A percentile compares a stretch with the other conserved stretches of the same genome.
Conservation (phyloP, 768 basidiomycete species). For the Suillus americanus region DNA sequence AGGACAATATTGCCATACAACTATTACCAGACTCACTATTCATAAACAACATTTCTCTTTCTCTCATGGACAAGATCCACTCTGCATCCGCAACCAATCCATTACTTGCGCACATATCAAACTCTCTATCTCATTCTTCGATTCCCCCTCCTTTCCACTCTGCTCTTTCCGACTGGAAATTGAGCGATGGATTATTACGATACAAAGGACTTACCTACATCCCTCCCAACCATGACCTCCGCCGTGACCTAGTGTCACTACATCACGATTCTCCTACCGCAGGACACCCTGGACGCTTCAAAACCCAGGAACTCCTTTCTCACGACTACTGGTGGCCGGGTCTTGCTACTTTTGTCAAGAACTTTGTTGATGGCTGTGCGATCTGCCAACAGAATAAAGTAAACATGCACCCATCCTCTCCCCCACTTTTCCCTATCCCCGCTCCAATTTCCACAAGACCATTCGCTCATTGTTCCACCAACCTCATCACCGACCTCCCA, state of each 20-base stretch:
- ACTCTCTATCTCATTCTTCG: not conserved
- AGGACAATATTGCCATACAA: too few species aligned
- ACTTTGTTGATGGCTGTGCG: not conserved
- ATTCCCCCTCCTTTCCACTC: not conserved
- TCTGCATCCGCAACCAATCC: too few species aligned
- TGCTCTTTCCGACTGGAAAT: not conserved
- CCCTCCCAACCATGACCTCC: too few species aligned
- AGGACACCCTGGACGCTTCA: not conserved
- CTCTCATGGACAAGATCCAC: too few species aligned
- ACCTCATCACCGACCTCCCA: not conserved
- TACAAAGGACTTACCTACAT: not conserved
- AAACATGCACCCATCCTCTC: not conserved
- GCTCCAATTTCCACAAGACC: not conserved
- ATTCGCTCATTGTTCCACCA: not conserved
- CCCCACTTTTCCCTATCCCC: not conserved
- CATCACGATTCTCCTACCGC: not conserved
- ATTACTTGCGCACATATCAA: too few species aligned
- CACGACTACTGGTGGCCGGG: not conserved
- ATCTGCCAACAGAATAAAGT: constrained; percentile 3
- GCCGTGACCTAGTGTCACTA: too few species aligned
- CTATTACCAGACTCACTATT: too few species aligned
- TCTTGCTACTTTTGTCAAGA: not conserved
- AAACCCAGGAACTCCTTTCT: not conserved
- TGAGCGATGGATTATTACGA: accelerated
- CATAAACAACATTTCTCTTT: too few species aligned